Evolutionary conservation across 73 alveolate species (phyloP).

Genomic region (Paraurostyla sp.): DNA sequence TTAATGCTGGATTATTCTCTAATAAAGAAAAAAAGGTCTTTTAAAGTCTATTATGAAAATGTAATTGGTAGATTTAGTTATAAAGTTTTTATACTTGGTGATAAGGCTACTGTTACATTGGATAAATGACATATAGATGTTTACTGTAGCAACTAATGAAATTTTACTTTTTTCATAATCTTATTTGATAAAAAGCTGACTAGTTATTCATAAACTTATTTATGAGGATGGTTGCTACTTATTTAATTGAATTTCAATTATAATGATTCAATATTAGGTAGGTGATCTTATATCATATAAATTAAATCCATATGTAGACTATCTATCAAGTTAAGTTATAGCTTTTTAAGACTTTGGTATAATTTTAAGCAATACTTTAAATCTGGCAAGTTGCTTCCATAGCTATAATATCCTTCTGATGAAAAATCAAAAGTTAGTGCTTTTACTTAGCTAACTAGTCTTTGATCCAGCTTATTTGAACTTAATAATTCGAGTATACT

Average conservation of each 20-base stretch:
- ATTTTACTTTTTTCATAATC: no score
- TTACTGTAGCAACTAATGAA: no score
- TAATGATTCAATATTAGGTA: background rate
- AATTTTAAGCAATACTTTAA: background rate
- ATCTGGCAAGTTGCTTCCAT: background rate
- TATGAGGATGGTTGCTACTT: background rate
- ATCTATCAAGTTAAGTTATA: background rate
- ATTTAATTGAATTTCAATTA: background rate
- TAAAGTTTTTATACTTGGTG: background rate
- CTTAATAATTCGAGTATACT: background rate
- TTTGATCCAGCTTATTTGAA: background rate
- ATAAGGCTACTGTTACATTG: background rate
- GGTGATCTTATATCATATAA: background rate
- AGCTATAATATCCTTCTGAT: background rate
- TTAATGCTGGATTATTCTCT: background rate
- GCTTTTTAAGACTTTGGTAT: background rate
- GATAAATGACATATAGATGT: no score
- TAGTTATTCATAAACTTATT: no score
- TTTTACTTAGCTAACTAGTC: background rate
- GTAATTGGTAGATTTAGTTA: background rate
- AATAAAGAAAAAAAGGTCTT: background rate
- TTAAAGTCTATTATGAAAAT: background rate
- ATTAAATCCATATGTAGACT: background rate
- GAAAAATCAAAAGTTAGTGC: background rate
- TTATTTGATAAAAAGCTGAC: no score